phyloP scores from a whole-genome alignment of 1,139 yeast genomes.

The Neolecta irregularis region DNA sequence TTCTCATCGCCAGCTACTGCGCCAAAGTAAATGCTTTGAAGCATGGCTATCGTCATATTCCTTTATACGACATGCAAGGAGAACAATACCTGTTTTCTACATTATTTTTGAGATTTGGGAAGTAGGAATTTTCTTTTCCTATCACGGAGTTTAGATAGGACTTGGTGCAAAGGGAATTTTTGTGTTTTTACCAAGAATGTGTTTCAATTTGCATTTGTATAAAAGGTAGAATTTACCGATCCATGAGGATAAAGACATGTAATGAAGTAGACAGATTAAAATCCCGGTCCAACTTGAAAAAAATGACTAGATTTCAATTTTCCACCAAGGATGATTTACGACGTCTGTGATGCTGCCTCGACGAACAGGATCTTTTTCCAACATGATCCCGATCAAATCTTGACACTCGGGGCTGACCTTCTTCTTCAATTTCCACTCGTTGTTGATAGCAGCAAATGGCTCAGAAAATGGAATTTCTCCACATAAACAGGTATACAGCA shows the following conservation, averaged over 20 bases:
- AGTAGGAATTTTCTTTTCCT: no score
- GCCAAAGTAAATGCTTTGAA: slow-evolving; percentile 30
- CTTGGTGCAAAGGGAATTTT: no score
- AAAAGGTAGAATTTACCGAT: no score
- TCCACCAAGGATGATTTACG: slow-evolving; percentile 13
- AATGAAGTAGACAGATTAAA: no score
- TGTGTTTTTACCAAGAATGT: no score
- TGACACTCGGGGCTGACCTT: slow-evolving; percentile 11
- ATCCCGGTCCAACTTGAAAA: no score
- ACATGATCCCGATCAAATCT: slow-evolving; percentile 8
- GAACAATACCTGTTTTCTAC: slow-evolving; percentile 70
- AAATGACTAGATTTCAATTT: no score
- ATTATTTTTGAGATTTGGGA: slow-evolving; percentile 41
- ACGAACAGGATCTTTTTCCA: slow-evolving; percentile 12
- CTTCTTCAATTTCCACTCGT: slow-evolving; percentile 12
- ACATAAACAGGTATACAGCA: slow-evolving; percentile 13
- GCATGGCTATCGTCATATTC: slow-evolving; percentile 66
- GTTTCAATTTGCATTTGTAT: no score
- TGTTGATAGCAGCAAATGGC: slow-evolving; percentile 13
- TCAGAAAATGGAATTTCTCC: slow-evolving; percentile 13
- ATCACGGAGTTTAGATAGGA: no score
- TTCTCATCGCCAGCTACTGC: slow-evolving; percentile 44
- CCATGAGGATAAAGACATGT: no score
- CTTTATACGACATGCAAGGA: slow-evolving; percentile 57
- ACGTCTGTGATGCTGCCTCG: slow-evolving; percentile 11